Evolutionary conservation across 768 basidiomycete species (phyloP).

Genomic region (Suillus clintonianus): DNA sequence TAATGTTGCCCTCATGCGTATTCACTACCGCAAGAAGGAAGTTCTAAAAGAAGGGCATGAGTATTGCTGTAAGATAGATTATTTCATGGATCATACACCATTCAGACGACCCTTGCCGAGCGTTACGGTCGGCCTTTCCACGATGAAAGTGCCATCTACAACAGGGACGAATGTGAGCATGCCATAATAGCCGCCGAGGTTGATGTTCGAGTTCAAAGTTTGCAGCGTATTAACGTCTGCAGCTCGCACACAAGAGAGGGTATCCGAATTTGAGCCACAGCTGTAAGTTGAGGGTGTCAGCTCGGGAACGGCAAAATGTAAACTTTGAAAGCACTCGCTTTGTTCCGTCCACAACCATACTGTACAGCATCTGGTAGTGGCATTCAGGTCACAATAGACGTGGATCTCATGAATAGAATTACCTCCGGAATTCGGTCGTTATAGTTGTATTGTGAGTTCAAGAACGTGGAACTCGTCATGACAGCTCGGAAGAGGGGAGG

Average conservation of each 20-base stretch:
- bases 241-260: slow-evolving; percentile 42
- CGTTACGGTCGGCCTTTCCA: slow-evolving; percentile 41
- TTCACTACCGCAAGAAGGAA: slow-evolving; percentile 28
- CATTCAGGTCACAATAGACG: background rate
- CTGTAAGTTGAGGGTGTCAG: slow-evolving; percentile 20
- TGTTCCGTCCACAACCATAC: slow-evolving; percentile 33
- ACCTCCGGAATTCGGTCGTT: slow-evolving; percentile 45
- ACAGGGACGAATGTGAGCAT: slow-evolving; percentile 45
- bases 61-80: background rate
- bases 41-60: slow-evolving; percentile 15
- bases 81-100: slow-evolving; percentile 32
- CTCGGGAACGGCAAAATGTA: background rate
- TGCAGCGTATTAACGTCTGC: slow-evolving; percentile 33
- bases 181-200: slow-evolving; percentile 36
- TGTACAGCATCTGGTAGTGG: slow-evolving; percentile 31
- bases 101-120: slow-evolving; percentile 42
- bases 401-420: background rate
- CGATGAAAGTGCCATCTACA: slow-evolving; percentile 49
- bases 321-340: slow-evolving; percentile 29
- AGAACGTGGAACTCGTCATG: slow-evolving; percentile 46
- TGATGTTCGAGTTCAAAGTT: slow-evolving; percentile 35
- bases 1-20: slow-evolving; percentile 31
- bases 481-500: slow-evolving; percentile 46
- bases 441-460: slow-evolving; percentile 48
- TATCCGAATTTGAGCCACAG: slow-evolving; percentile 35